These are phyloP conservation scores for Termitomyces sp. DNA, from an alignment of 768 basidiomycete genomes.

Conservation along the genomic window DNA sequence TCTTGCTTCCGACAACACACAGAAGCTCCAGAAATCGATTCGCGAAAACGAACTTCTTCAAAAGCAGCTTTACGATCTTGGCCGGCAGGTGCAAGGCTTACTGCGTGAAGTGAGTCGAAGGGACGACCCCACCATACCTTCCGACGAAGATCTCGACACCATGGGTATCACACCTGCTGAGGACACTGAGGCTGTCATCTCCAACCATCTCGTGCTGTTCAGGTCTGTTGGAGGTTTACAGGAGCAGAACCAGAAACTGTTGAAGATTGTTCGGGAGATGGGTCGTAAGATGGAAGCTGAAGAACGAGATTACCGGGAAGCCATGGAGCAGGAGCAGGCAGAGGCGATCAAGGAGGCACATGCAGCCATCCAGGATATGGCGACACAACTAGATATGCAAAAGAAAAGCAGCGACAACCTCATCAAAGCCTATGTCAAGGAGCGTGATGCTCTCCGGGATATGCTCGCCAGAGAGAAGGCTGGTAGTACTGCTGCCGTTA, in stretches of 20 bases:
- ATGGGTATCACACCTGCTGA: conserved; percentile 39
- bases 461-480: conserved; percentile 58
- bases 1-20: conserved; percentile 54
- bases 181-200: conserved; percentile 78
- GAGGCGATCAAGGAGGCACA: conserved; percentile 87
- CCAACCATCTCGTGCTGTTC: conserved; percentile 87
- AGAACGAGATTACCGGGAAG: conserved; percentile 71
- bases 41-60: conserved; percentile 68
- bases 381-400: conserved; percentile 74
- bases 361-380: conserved; percentile 77
- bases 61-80: conserved; percentile 78
- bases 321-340: conserved; percentile 69
- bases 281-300: conserved; percentile 83
- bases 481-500: conserved; percentile 15
- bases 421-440: conserved; percentile 80
- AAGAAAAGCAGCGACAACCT: conserved; percentile 66
- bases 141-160: conserved; percentile 58
- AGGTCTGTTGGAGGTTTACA: conserved; percentile 77
- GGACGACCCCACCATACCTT: conserved; percentile 79
- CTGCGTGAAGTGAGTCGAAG: conserved; percentile 77
- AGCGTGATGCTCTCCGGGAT: conserved; percentile 79
- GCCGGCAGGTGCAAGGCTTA: conserved; percentile 79
- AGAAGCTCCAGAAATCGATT: conserved; percentile 56
- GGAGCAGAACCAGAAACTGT: conserved; percentile 85
- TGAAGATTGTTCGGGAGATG: conserved; percentile 80